These are phyloP conservation scores for Pichia sp. DNA, from an alignment of 1,139 yeast genomes.

Conservation along the genomic window DNA sequence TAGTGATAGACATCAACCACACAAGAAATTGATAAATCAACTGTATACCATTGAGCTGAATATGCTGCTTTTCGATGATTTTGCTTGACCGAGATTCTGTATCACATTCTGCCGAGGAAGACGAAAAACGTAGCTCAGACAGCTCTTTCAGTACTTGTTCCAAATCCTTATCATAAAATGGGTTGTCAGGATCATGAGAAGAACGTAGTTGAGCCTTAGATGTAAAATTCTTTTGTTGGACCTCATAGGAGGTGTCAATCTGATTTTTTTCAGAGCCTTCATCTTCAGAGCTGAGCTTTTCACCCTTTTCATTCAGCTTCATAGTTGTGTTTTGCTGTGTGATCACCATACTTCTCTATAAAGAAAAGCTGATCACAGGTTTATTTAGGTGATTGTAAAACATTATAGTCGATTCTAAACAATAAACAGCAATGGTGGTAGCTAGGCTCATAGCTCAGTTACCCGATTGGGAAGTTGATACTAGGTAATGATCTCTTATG, in stretches of 20 bases:
- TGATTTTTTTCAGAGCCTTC: neutral
- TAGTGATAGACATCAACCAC: neutral
- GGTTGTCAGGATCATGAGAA: neutral
- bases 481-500: neutral
- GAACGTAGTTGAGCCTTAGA: too few species aligned
- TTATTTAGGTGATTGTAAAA: too few species aligned
- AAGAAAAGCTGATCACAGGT: neutral
- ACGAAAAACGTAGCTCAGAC: neutral
- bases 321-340: too few species aligned
- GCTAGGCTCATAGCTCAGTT: neutral
- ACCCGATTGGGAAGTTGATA: neutral
- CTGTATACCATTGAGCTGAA: neutral
- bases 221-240: too few species aligned
- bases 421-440: neutral
- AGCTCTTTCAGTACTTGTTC: slow-evolving; percentile 1
- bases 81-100: neutral
- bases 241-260: neutral
- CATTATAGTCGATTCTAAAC: neutral
- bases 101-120: neutral
- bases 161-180: neutral
- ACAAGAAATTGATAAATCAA: neutral
- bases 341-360: neutral
- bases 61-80: neutral
- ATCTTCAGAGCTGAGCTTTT: neutral
- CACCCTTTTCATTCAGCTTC: too few species aligned